phyloP scores from a whole-genome alignment of 1,284 basidiomycete species.

The Fomitiporia mediterranea region DNA sequence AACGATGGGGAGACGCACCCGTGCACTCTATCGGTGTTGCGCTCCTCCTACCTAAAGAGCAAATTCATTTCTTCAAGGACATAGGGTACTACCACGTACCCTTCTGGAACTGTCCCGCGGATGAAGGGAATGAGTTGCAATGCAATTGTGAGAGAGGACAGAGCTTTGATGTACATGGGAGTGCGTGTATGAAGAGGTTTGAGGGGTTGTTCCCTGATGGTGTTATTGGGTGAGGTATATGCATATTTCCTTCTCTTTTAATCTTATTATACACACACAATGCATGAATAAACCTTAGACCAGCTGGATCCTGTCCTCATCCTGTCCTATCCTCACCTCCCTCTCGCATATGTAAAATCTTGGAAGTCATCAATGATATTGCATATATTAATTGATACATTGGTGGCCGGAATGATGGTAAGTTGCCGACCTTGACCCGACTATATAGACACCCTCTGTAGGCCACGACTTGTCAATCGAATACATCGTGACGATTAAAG shows the following conservation, averaged over 20 bases:
- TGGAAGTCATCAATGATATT: too few relatives aligned
- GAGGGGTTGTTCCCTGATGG: constrained; percentile 7
- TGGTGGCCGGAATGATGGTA: too few relatives aligned
- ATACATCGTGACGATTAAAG: too few relatives aligned
- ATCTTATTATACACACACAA: too few relatives aligned
- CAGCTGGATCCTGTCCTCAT: not conserved
- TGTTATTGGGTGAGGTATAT: not conserved
- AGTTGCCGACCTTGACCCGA: too few relatives aligned
- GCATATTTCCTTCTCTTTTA: not conserved
- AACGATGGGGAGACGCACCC: constrained; percentile 80
- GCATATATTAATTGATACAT: too few relatives aligned
- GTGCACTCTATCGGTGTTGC: constrained; percentile 73
- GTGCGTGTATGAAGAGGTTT: constrained; percentile 1
- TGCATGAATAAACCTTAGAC: not conserved
- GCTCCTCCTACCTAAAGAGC: constrained; percentile 54
- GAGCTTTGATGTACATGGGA: constrained; percentile 41
- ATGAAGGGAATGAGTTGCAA: constrained; percentile 40
- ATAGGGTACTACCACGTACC: constrained; percentile 55
- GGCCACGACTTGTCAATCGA: too few relatives aligned
- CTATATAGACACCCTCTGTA: too few relatives aligned
- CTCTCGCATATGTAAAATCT: too few relatives aligned
- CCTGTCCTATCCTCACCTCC: too few relatives aligned
- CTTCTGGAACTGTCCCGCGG: constrained; percentile 47
- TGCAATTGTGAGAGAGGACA: constrained; percentile 45
- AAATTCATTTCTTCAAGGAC: constrained; percentile 66